These are phyloP conservation scores for Penicillium aurantiogriseum DNA, from an alignment of 2,329 filamentous ascomycete species.

Conservation along the genomic window DNA sequence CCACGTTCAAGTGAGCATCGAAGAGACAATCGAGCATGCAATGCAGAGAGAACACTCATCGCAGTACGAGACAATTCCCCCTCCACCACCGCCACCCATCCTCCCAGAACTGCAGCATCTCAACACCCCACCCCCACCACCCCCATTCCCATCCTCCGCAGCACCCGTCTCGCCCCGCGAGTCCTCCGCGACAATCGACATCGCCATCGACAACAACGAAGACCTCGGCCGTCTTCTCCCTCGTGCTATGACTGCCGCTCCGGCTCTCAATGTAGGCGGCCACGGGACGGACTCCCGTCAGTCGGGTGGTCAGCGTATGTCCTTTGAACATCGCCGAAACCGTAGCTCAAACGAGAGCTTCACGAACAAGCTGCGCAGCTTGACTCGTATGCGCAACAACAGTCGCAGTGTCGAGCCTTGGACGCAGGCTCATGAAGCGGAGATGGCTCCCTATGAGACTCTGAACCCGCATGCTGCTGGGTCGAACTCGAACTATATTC, in stretches of 20 bases:
- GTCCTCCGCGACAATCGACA: slow-evolving; percentile 42
- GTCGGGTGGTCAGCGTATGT: slow-evolving; percentile 41
- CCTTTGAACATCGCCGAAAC: slow-evolving; percentile 51
- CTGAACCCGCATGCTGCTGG: slow-evolving; percentile 21
- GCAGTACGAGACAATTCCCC: slow-evolving; percentile 22
- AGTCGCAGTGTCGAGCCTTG: slow-evolving; percentile 47
- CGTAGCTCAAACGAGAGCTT: slow-evolving; percentile 59
- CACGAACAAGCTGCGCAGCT: slow-evolving; percentile 52
- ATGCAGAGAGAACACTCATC: slow-evolving; percentile 17
- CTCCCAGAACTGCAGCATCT: slow-evolving; percentile 63
- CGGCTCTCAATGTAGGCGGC: slow-evolving; percentile 21
- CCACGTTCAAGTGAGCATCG: slow-evolving; percentile 53
- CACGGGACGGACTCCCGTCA: slow-evolving; percentile 23
- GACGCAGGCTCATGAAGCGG: slow-evolving; percentile 18
- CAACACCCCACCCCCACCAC: slow-evolving; percentile 53
- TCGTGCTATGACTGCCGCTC: slow-evolving; percentile 39
- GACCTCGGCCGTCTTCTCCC: slow-evolving; percentile 36
- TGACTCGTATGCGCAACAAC: slow-evolving; percentile 59
- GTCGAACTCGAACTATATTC: slow-evolving; percentile 13
- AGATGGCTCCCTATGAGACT: slow-evolving; percentile 28
- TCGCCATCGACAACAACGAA: slow-evolving; percentile 44
- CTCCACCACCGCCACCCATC: slow-evolving; percentile 40
- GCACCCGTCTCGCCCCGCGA: slow-evolving; percentile 32
- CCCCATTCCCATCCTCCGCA: slow-evolving; percentile 41
- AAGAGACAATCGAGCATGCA: slow-evolving; percentile 50